Conservation (phyloP, 1,284 basidiomycete species). For the Cutaneotrichosporon mucoides region DNA sequence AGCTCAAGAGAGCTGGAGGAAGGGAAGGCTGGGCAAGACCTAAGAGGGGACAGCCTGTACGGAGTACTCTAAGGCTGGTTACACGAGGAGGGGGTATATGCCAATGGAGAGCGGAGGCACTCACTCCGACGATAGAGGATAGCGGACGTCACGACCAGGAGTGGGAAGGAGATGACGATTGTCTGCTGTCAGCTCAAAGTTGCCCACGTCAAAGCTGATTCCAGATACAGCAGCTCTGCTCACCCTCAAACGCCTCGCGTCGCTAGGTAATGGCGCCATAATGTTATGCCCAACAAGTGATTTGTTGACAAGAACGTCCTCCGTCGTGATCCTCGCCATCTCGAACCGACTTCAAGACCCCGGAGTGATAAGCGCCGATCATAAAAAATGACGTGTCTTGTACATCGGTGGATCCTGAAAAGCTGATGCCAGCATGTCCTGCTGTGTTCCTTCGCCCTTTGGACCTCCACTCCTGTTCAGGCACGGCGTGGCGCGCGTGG, state of each 20-base stretch:
- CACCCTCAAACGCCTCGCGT: constrained; percentile 41
- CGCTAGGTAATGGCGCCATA: constrained; percentile 29
- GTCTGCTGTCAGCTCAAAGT: constrained; percentile 22
- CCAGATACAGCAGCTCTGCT: constrained; percentile 6
- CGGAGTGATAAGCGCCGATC: constrained; percentile 1
- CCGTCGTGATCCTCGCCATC: too few relatives aligned
- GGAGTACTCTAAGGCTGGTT: too few relatives aligned
- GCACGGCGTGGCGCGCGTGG: background rate
- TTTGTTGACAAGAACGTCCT: background rate
- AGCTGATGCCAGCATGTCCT: constrained; percentile 4
- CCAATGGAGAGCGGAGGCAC: too few relatives aligned
- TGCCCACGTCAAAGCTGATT: background rate
- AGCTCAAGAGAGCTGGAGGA: too few relatives aligned
- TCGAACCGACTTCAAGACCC: background rate
- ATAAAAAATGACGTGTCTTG: constrained; percentile 1
- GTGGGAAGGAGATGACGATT: constrained; percentile 45
- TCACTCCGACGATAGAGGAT: constrained; percentile 45
- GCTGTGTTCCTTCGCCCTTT: background rate
- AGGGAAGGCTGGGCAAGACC: too few relatives aligned
- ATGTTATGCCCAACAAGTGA: constrained; percentile 6
- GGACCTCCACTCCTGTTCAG: too few relatives aligned
- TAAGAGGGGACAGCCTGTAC: too few relatives aligned
- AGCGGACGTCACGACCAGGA: constrained; percentile 44
- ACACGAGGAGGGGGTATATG: too few relatives aligned
- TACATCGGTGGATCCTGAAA: constrained; percentile 5